Percentiles rank a stretch among this genome's conserved stretches.
Conservation (phyloP, 352 stramenopile species). For the Phytophthora meadii region DNA sequence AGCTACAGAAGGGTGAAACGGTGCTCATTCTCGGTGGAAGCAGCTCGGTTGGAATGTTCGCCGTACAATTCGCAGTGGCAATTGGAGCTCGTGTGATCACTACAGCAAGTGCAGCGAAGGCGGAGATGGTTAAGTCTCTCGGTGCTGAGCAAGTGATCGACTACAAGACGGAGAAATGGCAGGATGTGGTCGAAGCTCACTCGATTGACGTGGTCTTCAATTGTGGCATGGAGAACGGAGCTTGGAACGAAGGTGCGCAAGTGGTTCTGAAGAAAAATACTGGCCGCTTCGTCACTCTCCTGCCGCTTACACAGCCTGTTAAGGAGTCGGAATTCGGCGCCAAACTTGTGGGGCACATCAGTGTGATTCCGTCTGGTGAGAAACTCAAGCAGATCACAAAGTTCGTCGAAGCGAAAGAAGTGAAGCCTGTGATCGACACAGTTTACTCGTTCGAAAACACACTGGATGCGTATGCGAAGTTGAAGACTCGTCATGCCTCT, state of each 20-base stretch:
- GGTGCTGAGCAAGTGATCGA: no score
- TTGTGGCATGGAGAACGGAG: slow-evolving; percentile 25
- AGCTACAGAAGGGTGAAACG: not conserved
- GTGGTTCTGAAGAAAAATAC: slow-evolving; percentile 34
- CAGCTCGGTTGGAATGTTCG: no score
- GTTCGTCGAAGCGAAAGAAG: slow-evolving; percentile 46
- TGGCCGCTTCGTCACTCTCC: slow-evolving; percentile 32
- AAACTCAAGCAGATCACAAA: slow-evolving; percentile 28
- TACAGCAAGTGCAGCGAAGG: no score
- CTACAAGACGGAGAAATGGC: no score
- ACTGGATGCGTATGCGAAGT: slow-evolving; percentile 43
- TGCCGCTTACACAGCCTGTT: slow-evolving; percentile 31
- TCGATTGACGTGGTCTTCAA: slow-evolving; percentile 34
- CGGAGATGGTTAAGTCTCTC: no score
- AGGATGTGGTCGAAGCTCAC: not conserved
- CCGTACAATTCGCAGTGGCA: no score
- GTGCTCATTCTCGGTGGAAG: no score
- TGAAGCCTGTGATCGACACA: slow-evolving; percentile 45
- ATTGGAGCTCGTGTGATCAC: no score
- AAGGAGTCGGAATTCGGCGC: slow-evolving; percentile 53
- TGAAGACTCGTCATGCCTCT: slow-evolving; percentile 51
- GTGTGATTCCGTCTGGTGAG: slow-evolving; percentile 1
- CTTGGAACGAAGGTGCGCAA: slow-evolving; percentile 35
- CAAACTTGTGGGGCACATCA: not conserved
- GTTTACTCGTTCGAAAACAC: slow-evolving; percentile 47